Percentiles rank a stretch among this genome's conserved stretches.
Conservation (phyloP, 352 stramenopile species). For the Phytophthora boehmeriae region DNA sequence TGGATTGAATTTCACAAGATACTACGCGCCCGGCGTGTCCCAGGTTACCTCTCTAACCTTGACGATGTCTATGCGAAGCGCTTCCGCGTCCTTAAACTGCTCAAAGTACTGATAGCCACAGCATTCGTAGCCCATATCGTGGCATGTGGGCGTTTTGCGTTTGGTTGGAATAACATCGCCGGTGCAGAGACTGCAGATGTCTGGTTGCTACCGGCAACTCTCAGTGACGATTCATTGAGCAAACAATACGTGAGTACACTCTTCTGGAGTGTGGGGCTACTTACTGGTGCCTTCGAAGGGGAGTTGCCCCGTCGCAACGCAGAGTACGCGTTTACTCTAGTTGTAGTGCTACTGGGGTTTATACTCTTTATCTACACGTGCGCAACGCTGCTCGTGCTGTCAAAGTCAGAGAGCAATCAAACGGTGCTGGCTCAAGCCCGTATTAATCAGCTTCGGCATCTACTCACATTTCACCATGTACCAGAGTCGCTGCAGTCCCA, state of each 20-base stretch:
- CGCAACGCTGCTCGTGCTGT: slow-evolving; percentile 70
- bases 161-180: slow-evolving; percentile 28
- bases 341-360: slow-evolving; percentile 56
- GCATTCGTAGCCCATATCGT: slow-evolving; percentile 55
- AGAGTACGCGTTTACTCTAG: slow-evolving; percentile 57
- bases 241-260: slow-evolving; percentile 44
- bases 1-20: slow-evolving; percentile 67
- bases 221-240: slow-evolving; percentile 6
- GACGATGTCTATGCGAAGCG: slow-evolving; percentile 60
- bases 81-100: slow-evolving; percentile 55
- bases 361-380: slow-evolving; percentile 68
- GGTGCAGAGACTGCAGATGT: slow-evolving; percentile 1
- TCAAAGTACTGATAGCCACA: slow-evolving; percentile 49
- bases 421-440: slow-evolving; percentile 48
- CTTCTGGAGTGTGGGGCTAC: slow-evolving; percentile 62
- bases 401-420: slow-evolving; percentile 66
- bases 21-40: slow-evolving; percentile 46
- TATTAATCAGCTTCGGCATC: slow-evolving; percentile 70
- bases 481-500: slow-evolving; percentile 52
- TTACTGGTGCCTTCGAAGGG: slow-evolving; percentile 63
- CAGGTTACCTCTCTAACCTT: slow-evolving; percentile 51
- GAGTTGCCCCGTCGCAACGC: slow-evolving; percentile 35
- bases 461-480: slow-evolving; percentile 68
- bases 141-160: slow-evolving; percentile 50
- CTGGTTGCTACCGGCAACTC: slow-evolving; percentile 26